These are phyloP conservation scores for Colletotrichum sp. DNA, from an alignment of 2,329 filamentous ascomycete genomes.

Conservation along the genomic window DNA sequence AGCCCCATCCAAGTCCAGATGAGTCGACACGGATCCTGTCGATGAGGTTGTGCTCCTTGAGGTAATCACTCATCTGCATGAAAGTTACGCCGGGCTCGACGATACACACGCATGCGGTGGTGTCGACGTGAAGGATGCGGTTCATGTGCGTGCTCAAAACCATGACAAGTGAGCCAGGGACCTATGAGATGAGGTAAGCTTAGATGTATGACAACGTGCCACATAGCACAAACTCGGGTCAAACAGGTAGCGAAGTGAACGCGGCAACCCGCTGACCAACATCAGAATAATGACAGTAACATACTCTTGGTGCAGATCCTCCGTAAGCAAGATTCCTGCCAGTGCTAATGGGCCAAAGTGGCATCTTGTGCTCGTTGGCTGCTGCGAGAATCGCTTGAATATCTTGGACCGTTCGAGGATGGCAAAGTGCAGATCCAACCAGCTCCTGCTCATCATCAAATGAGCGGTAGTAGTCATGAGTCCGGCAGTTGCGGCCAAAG, in stretches of 20 bases:
- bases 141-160: constrained; percentile 60
- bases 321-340: constrained; percentile 59
- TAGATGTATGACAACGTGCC: accelerated
- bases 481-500: constrained; percentile 7
- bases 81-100: constrained; percentile 63
- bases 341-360: constrained; percentile 55
- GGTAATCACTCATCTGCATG: constrained; percentile 52
- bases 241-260: no score
- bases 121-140: constrained; percentile 54
- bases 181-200: constrained; percentile 13
- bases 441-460: constrained; percentile 10
- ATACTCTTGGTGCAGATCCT: constrained; percentile 51
- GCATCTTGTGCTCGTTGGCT: constrained; percentile 48
- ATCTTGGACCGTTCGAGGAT: constrained; percentile 30
- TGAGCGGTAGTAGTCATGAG: constrained; percentile 12
- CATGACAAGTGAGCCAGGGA: constrained; percentile 52
- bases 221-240: no score
- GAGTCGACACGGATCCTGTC: constrained; percentile 47
- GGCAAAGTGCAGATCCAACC: background rate
- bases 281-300: background rate
- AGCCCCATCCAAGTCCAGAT: constrained; percentile 45
- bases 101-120: constrained; percentile 51
- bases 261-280: no score
- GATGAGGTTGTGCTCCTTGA: constrained; percentile 42
- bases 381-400: constrained; percentile 41